phyloP scores from a whole-genome alignment of 2,329 filamentous ascomycete species.

The Epichloe baconii region DNA sequence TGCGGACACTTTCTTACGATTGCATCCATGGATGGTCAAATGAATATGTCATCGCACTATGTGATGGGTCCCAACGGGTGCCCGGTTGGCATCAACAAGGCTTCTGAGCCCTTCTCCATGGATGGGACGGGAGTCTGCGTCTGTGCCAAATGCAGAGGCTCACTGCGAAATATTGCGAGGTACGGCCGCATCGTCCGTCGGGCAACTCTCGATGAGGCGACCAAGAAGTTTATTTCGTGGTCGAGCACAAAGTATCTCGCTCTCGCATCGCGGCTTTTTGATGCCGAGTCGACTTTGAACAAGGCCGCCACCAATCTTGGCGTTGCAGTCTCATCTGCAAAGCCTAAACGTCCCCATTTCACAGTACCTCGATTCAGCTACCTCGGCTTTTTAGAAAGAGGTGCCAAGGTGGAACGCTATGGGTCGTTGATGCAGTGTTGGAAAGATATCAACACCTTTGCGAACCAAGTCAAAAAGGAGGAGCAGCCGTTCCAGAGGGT shows the following conservation, averaged over 20 bases:
- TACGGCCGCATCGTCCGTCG: conserved; percentile 50
- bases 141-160: conserved; percentile 48
- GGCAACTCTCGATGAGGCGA: conserved; percentile 47
- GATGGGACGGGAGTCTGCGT: conserved; percentile 29
- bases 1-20: conserved; percentile 53
- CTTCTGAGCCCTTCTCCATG: conserved; percentile 33
- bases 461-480: conserved; percentile 22
- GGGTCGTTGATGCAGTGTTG: conserved; percentile 3
- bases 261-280: conserved; percentile 5
- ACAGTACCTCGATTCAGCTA: not conserved
- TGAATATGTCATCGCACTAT: conserved; percentile 41
- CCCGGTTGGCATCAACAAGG: conserved; percentile 20
- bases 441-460: conserved; percentile 5
- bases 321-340: not conserved
- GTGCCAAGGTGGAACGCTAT: not conserved
- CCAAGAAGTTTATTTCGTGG: conserved; percentile 50
- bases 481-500: conserved; percentile 38
- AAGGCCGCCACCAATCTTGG: not conserved
- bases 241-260: conserved; percentile 21
- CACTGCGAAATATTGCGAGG: conserved; percentile 41
- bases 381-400: not conserved
- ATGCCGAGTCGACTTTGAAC: conserved; percentile 6
- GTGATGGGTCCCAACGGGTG: conserved; percentile 21
- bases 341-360: not conserved
- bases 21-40: conserved; percentile 46